These are phyloP conservation scores for Torrubiellomyces zombiae DNA, from an alignment of 2,329 filamentous ascomycete species.

Conservation along the genomic window DNA sequence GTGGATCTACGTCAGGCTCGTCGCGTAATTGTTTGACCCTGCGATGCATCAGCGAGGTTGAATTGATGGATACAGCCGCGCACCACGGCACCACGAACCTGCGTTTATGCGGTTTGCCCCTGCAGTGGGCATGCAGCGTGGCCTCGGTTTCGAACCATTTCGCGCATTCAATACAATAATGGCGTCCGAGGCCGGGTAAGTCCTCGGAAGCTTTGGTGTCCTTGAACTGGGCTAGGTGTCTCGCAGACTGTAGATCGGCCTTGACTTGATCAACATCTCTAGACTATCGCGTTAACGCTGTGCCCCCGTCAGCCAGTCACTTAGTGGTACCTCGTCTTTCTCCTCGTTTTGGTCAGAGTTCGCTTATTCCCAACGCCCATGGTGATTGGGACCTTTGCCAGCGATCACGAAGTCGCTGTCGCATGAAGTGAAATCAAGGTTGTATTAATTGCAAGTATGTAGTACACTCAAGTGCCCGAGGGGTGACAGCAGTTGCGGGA, in stretches of 20 bases:
- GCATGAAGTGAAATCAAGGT: no score
- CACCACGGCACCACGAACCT: no score
- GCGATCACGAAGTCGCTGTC: no score
- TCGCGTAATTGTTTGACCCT: conserved; percentile 72
- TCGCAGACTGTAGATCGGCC: conserved; percentile 60
- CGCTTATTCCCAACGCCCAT: conserved; percentile 56
- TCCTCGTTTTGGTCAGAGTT: conserved; percentile 58
- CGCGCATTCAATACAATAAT: conserved; percentile 84
- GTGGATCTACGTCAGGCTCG: conserved; percentile 72
- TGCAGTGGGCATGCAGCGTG: conserved; percentile 58
- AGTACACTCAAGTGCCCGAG: no score
- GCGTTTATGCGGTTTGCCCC: conserved; percentile 87
- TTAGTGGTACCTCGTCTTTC: conserved; percentile 42
- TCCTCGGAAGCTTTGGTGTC: conserved; percentile 69
- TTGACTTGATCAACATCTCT: conserved; percentile 91
- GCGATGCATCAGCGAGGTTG: conserved; percentile 1
- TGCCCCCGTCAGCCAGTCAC: neutral
- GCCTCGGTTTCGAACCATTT: conserved; percentile 87
- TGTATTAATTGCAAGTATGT: no score
- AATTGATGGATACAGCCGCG: neutral
- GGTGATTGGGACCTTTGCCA: conserved; percentile 1
- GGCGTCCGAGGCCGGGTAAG: conserved; percentile 67
- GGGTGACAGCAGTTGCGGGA: neutral
- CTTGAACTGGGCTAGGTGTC: conserved; percentile 67
- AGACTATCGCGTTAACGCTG: no score